phyloP scores from a whole-genome alignment of 352 stramenopile species.

The Phytophthora ramorum region DNA sequence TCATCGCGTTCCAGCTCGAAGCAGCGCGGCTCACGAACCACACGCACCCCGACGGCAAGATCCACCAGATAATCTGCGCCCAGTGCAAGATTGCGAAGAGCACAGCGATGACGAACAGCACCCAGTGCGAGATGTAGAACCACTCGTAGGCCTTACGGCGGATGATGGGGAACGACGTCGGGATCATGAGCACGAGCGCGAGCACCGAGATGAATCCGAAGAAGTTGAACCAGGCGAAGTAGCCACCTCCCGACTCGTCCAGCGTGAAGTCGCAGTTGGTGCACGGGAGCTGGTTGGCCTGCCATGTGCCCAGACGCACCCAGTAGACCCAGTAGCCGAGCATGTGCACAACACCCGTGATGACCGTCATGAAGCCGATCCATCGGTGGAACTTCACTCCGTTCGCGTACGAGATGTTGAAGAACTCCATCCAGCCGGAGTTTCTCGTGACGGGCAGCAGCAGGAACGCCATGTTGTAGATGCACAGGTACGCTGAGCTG shows the following conservation, averaged over 20 bases:
- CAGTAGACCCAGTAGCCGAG: slow-evolving; percentile 59
- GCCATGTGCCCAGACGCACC: slow-evolving; percentile 49
- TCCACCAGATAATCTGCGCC: slow-evolving; percentile 68
- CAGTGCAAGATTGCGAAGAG: slow-evolving; percentile 67
- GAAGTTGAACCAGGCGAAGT: slow-evolving; percentile 73
- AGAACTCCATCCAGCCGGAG: slow-evolving; percentile 73
- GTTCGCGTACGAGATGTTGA: slow-evolving; percentile 68
- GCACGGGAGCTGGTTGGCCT: slow-evolving; percentile 57
- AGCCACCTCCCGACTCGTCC: slow-evolving; percentile 47
- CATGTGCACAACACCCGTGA: slow-evolving; percentile 57
- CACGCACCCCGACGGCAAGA: slow-evolving; percentile 52
- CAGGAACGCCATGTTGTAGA: slow-evolving; percentile 83
- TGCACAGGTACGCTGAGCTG: slow-evolving; percentile 55
- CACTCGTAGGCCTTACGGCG: slow-evolving; percentile 62
- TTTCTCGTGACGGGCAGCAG: slow-evolving; percentile 65
- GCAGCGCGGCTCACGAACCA: slow-evolving; percentile 62
- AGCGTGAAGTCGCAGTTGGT: slow-evolving; percentile 54
- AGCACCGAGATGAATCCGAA: slow-evolving; percentile 59
- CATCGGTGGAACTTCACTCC: slow-evolving; percentile 70
- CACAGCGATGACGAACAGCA: slow-evolving; percentile 60
- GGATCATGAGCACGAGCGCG: slow-evolving; percentile 61
- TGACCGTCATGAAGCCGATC: slow-evolving; percentile 64
- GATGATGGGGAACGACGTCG: slow-evolving; percentile 58
- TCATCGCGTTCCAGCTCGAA: slow-evolving; percentile 54
- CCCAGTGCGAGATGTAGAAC: slow-evolving; percentile 70